phyloP scores from a whole-genome alignment of 352 stramenopile genomes.

The Phytopythium montanum region DNA sequence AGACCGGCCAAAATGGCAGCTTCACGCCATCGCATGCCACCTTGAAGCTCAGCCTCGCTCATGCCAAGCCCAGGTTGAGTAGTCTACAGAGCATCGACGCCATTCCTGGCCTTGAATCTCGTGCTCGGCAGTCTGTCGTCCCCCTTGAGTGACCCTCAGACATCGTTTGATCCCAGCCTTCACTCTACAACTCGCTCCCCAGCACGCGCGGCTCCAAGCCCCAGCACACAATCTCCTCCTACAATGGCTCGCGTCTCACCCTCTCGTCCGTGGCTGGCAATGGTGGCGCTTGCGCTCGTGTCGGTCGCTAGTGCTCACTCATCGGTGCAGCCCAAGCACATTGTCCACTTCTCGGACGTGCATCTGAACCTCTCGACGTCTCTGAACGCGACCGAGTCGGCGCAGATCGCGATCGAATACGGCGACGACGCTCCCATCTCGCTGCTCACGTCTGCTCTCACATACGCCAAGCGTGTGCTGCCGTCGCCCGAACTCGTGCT shows the following conservation, averaged over 20 bases:
- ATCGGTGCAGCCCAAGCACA: slow-evolving; percentile 26
- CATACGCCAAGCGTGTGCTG: slow-evolving; percentile 52
- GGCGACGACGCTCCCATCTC: slow-evolving; percentile 38
- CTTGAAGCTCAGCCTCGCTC: background rate
- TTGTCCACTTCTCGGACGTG: slow-evolving; percentile 77
- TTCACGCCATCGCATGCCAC: background rate
- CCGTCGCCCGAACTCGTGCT: slow-evolving; percentile 63
- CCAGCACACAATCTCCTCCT: too few relatives aligned
- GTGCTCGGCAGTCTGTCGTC: too few relatives aligned
- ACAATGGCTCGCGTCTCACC: background rate
- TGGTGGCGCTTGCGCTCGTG: background rate
- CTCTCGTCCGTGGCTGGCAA: background rate
- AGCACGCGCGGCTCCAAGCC: background rate
- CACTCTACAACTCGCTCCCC: background rate
- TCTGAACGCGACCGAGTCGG: slow-evolving; percentile 32
- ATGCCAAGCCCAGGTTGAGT: slow-evolving; percentile 1
- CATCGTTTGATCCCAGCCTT: background rate
- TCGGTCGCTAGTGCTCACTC: background rate
- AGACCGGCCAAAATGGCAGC: background rate
- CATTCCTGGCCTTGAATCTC: background rate
- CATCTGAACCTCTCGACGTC: slow-evolving; percentile 57
- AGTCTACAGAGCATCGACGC: background rate
- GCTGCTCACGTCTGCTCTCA: slow-evolving; percentile 55
- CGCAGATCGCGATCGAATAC: slow-evolving; percentile 29
- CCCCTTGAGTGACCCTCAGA: too few relatives aligned